Evolutionary conservation across 495 filamentous ascomycete genomes (phyloP).

Genomic region (Elaphomyces granulatus): DNA sequence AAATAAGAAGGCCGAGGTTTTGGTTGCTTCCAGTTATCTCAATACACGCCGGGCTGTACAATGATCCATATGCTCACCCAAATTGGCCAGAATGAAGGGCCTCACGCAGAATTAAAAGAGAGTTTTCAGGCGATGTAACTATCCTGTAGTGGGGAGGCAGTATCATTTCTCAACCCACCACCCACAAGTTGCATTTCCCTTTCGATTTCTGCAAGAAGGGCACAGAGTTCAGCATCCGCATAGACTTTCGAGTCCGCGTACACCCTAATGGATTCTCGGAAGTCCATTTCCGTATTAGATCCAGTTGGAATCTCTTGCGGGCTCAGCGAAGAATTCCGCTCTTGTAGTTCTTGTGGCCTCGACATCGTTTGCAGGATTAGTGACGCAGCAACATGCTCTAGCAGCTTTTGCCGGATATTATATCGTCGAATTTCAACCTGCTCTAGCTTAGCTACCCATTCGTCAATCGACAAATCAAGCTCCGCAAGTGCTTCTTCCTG

Average conservation of each 20-base stretch:
- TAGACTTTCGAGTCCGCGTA: constrained; percentile 31
- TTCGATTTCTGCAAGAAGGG: constrained; percentile 46
- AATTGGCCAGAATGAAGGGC: too few species aligned
- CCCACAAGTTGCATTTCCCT: constrained; percentile 40
- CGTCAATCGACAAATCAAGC: constrained; percentile 58
- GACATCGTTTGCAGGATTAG: constrained; percentile 16
- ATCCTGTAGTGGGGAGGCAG: too few species aligned
- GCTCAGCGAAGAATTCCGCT: constrained; percentile 12
- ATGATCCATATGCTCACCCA: too few species aligned
- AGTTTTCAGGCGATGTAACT: too few species aligned
- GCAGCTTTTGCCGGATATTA: constrained; percentile 56
- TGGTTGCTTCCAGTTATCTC: too few species aligned
- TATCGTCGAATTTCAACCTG: constrained; percentile 59
- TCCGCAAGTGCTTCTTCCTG: constrained; percentile 61
- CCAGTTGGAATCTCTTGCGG: constrained; percentile 25
- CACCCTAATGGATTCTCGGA: constrained; percentile 39
- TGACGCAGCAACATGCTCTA: constrained; percentile 58
- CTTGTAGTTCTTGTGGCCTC: constrained; percentile 22
- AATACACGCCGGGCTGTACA: too few species aligned
- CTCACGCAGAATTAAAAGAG: too few species aligned
- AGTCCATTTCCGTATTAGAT: constrained; percentile 20
- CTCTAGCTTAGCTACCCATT: constrained; percentile 59
- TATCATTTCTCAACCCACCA: too few species aligned
- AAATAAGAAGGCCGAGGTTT: too few species aligned
- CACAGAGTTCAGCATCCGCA: constrained; percentile 48